Evolutionary conservation across 192 early-diverging fungal genomes (phyloP).

Genomic region (Podila horticola): DNA sequence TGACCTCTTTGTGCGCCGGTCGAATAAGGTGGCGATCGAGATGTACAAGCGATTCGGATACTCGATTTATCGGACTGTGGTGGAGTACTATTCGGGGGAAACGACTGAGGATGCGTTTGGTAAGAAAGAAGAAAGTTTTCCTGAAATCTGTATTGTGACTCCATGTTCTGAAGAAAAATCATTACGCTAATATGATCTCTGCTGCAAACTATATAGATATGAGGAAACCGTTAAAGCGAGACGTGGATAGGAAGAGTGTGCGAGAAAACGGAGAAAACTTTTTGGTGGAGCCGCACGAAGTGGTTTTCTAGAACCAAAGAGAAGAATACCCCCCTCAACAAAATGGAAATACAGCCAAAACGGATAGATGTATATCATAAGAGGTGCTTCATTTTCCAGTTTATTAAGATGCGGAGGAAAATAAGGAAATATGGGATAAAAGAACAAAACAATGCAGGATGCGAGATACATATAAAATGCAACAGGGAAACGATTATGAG

Average conservation of each 20-base stretch:
- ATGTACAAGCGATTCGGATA: slow-evolving; percentile 97
- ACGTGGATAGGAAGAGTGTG: slow-evolving; percentile 73
- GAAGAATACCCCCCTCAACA: neutral
- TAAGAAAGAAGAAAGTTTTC: slow-evolving; percentile 38
- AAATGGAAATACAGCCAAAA: no score
- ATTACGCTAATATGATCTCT: neutral
- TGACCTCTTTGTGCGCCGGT: slow-evolving; percentile 95
- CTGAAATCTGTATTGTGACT: neutral
- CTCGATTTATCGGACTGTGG: slow-evolving; percentile 86
- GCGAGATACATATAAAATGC: neutral
- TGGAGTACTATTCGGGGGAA: slow-evolving; percentile 86
- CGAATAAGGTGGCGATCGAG: slow-evolving; percentile 88
- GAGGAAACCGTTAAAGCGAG: slow-evolving; percentile 91
- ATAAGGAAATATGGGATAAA: neutral
- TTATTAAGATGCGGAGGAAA: no score
- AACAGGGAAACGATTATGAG: neutral
- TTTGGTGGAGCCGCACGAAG: slow-evolving; percentile 57
- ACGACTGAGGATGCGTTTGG: slow-evolving; percentile 89
- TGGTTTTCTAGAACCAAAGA: slow-evolving; percentile 14
- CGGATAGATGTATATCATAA: no score
- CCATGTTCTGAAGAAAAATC: neutral
- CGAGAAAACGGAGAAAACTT: slow-evolving; percentile 63
- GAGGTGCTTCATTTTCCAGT: no score
- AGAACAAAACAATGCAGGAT: neutral
- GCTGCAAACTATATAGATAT: slow-evolving; percentile 73